Evolutionary conservation across 257 asterid species (phyloP).

Genomic region (Solanum bulbocastanum): DNA sequence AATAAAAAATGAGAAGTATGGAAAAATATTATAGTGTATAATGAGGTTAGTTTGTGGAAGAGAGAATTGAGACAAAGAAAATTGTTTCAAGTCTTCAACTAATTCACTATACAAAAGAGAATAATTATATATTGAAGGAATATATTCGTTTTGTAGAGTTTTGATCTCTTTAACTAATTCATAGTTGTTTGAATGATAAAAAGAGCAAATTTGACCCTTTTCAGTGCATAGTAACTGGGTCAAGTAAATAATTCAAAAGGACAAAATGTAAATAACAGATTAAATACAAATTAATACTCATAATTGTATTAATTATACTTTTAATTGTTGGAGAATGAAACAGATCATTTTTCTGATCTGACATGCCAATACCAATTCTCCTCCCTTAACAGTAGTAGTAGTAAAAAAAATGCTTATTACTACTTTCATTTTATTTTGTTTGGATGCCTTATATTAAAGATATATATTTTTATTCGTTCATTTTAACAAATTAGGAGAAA

Average conservation of each 20-base stretch:
- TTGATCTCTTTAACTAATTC: too few relatives aligned
- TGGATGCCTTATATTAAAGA: not conserved
- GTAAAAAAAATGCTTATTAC: not conserved
- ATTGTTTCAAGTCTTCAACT: too few relatives aligned
- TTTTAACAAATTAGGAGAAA: too few relatives aligned
- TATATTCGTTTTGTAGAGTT: accelerated
- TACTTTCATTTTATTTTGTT: too few relatives aligned
- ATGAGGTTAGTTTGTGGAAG: too few relatives aligned
- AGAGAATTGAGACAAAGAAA: too few relatives aligned
- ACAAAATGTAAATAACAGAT: not conserved
- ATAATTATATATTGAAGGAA: too few relatives aligned
- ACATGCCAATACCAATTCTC: not conserved
- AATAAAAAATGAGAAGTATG: too few relatives aligned
- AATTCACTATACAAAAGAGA: too few relatives aligned
- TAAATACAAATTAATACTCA: not conserved
- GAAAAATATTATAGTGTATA: too few relatives aligned
- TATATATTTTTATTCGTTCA: not conserved
- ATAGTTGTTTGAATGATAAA: too few relatives aligned
- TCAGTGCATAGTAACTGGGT: not conserved
- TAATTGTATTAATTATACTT: not conserved
- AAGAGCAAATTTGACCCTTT: too few relatives aligned
- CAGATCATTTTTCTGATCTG: not conserved
- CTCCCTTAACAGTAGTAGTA: not conserved
- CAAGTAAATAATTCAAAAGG: not conserved
- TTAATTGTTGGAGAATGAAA: not conserved